These are phyloP conservation scores for Colletotrichum orbiculare DNA, from an alignment of 2,329 filamentous ascomycete species.

Conservation along the genomic window DNA sequence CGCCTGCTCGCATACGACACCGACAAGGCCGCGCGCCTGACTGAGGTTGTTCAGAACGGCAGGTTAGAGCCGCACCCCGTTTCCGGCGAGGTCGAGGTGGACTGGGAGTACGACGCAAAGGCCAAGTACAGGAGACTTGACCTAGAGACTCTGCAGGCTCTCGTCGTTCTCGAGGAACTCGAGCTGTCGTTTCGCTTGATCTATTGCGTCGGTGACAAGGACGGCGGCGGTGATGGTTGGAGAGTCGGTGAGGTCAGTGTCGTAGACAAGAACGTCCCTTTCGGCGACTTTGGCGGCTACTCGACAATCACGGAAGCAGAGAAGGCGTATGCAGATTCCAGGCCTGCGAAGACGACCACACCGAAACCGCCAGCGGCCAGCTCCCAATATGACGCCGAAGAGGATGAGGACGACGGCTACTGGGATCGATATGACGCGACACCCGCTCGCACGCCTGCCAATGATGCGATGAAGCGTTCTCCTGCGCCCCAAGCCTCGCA, in stretches of 20 bases:
- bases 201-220: slow-evolving; percentile 74
- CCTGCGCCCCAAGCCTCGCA: slow-evolving; percentile 62
- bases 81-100: slow-evolving; percentile 82
- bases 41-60: slow-evolving; percentile 70
- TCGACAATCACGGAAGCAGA: slow-evolving; percentile 70
- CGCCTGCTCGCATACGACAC: slow-evolving; percentile 77
- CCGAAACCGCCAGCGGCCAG: slow-evolving; percentile 28
- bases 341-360: slow-evolving; percentile 39
- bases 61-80: slow-evolving; percentile 82
- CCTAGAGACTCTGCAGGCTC: slow-evolving; percentile 77
- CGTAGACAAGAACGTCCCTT: slow-evolving; percentile 67
- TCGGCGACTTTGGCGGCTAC: slow-evolving; percentile 62
- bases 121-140: slow-evolving; percentile 76
- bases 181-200: slow-evolving; percentile 74
- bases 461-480: slow-evolving; percentile 64
- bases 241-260: slow-evolving; percentile 76
- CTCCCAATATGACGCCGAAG: slow-evolving; percentile 45
- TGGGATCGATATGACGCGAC: slow-evolving; percentile 84
- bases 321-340: slow-evolving; percentile 57
- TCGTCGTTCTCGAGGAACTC: slow-evolving; percentile 71
- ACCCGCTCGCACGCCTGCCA: slow-evolving; percentile 64
- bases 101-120: slow-evolving; percentile 73
- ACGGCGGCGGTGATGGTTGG: slow-evolving; percentile 74
- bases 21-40: slow-evolving; percentile 65
- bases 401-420: slow-evolving; percentile 80